phyloP scores from a whole-genome alignment of 2,329 filamentous ascomycete species.

The Exophiala calicioides region DNA sequence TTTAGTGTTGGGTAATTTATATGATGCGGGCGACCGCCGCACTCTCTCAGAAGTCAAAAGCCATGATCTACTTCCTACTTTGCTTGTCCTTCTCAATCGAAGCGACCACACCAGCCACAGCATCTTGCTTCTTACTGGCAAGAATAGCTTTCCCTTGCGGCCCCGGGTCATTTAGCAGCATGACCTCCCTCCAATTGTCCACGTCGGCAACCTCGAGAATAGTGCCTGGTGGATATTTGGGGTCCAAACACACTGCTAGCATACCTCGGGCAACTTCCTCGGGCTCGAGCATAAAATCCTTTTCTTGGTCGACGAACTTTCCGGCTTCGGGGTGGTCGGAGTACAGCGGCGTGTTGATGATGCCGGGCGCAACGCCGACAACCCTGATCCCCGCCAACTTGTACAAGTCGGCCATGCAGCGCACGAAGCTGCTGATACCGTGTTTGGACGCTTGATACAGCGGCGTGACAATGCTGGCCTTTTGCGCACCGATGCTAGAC shows the following conservation, averaged over 20 bases:
- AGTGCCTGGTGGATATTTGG: constrained; percentile 45
- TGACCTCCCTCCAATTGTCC: constrained; percentile 51
- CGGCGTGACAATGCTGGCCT: constrained; percentile 41
- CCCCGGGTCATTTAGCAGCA: constrained; percentile 49
- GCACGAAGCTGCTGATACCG: constrained; percentile 50
- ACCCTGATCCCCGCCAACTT: constrained; percentile 54
- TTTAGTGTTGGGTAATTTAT: too few species aligned
- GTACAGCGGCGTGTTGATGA: constrained; percentile 64
- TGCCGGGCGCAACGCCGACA: constrained; percentile 37
- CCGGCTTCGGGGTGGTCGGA: constrained; percentile 62
- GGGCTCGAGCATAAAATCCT: constrained; percentile 58
- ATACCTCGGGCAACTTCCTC: constrained; percentile 62
- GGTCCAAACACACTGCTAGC: constrained; percentile 55
- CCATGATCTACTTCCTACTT: too few species aligned
- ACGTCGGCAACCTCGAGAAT: constrained; percentile 57
- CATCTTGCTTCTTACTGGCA: constrained; percentile 43
- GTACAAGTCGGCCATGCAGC: constrained; percentile 53
- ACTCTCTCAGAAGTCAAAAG: too few species aligned
- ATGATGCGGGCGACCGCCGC: too few species aligned
- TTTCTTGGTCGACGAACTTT: constrained; percentile 47
- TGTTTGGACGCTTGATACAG: constrained; percentile 54
- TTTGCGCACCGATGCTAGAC: constrained; percentile 50
- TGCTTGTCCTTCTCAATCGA: constrained; percentile 7
- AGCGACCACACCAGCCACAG: constrained; percentile 45
- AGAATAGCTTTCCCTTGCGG: constrained; percentile 51